These are phyloP conservation scores for Colletotrichum spaethianum DNA, from an alignment of 2,329 filamentous ascomycete species.

Conservation along the genomic window DNA sequence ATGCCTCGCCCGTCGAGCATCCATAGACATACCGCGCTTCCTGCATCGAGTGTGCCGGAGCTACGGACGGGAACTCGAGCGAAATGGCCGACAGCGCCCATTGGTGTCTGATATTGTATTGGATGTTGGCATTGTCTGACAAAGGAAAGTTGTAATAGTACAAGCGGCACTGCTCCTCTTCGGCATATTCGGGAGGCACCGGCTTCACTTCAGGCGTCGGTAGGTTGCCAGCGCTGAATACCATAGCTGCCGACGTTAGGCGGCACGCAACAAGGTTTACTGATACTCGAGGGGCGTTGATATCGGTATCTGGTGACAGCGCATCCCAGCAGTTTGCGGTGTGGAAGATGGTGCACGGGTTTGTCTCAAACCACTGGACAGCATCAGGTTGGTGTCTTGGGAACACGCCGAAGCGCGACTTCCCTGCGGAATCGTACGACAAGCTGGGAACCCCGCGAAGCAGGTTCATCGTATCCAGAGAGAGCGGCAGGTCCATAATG, in stretches of 20 bases:
- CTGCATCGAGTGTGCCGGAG: constrained; percentile 68
- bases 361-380: constrained; percentile 78
- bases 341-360: constrained; percentile 79
- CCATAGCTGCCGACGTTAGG: constrained; percentile 74
- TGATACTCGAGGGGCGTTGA: constrained; percentile 45
- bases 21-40: constrained; percentile 75
- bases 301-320: neutral
- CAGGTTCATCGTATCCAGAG: constrained; percentile 74
- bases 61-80: constrained; percentile 77
- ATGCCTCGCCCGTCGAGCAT: constrained; percentile 71
- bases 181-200: constrained; percentile 55
- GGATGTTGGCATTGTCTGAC: constrained; percentile 15
- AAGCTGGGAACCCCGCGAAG: constrained; percentile 69
- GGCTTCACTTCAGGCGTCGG: constrained; percentile 59
- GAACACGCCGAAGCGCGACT: constrained; percentile 77
- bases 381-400: constrained; percentile 70
- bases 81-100: constrained; percentile 76
- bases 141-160: constrained; percentile 78
- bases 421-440: constrained; percentile 69
- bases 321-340: constrained; percentile 80
- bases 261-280: constrained; percentile 78
- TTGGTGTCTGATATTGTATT: constrained; percentile 68
- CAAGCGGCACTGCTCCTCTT: constrained; percentile 77
- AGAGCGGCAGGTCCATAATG: constrained; percentile 79
- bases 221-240: constrained; percentile 77